Conservation (phyloP, 2,329 filamentous ascomycete species). For the Alternaria incomplexa region DNA sequence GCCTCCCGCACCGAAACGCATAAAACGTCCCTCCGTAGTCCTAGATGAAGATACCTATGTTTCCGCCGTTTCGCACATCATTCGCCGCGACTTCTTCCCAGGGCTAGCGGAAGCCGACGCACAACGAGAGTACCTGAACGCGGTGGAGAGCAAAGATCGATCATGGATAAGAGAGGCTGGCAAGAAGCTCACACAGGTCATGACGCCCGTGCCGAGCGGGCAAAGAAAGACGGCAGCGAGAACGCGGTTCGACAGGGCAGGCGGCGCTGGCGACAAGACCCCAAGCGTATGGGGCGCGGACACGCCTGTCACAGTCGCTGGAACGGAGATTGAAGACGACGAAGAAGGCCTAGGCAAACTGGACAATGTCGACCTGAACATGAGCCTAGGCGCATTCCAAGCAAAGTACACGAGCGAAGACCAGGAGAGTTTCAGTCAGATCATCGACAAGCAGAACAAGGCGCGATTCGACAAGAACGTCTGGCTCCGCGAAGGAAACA, state of each 20-base stretch:
- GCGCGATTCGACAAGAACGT: conserved; percentile 83
- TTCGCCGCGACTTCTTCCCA: conserved; percentile 95
- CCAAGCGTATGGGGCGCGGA: conserved; percentile 70
- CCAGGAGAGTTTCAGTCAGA: conserved; percentile 93
- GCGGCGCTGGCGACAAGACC: conserved; percentile 56
- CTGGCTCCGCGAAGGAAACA: conserved; percentile 90
- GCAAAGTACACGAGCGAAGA: conserved; percentile 96
- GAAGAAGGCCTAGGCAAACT: conserved; percentile 48
- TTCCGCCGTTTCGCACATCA: conserved; percentile 88
- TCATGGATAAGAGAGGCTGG: conserved; percentile 87
- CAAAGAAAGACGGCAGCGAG: conserved; percentile 42
- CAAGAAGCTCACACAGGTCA: conserved; percentile 67
- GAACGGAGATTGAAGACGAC: conserved; percentile 39
- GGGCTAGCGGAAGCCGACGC: conserved; percentile 84
- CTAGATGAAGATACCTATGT: conserved; percentile 96
- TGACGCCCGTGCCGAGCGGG: conserved; percentile 73
- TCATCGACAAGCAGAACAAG: conserved; percentile 88
- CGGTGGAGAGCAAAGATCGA: conserved; percentile 82
- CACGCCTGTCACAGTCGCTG: conserved; percentile 69
- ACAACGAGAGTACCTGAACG: conserved; percentile 91
- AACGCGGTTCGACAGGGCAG: conserved; percentile 24
- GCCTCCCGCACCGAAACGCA: conserved; percentile 82
- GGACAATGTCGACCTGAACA: conserved; percentile 70
- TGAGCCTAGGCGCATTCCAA: conserved; percentile 87
- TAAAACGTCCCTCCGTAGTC: conserved; percentile 86